Evolutionary conservation across 352 stramenopile genomes (phyloP).

Genomic region (Pythium aquatile): DNA sequence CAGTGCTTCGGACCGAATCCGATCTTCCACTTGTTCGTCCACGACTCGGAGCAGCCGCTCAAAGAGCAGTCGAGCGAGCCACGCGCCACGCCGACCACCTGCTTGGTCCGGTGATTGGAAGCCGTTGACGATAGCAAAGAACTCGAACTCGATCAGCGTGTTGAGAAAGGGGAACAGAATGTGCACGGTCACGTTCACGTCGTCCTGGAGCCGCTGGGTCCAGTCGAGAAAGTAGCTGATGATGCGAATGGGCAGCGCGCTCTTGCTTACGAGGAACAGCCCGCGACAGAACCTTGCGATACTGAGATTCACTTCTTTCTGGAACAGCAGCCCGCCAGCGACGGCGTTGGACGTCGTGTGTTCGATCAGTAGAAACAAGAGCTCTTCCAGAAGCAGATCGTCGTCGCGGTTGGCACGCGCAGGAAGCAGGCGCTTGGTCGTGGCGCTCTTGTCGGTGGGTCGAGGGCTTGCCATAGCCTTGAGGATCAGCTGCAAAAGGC

Average conservation of each 20-base stretch:
- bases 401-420: constrained; percentile 26
- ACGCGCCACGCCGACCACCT: constrained; percentile 20
- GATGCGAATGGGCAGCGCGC: constrained; percentile 38
- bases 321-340: constrained; percentile 41
- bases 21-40: constrained; percentile 61
- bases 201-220: constrained; percentile 35
- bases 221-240: constrained; percentile 45
- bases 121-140: constrained; percentile 63
- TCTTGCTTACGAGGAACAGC: constrained; percentile 55
- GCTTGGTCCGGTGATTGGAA: constrained; percentile 10
- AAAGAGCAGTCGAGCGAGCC: constrained; percentile 58
- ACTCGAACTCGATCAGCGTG: constrained; percentile 67
- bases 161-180: constrained; percentile 68
- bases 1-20: constrained; percentile 49
- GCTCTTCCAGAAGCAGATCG: constrained; percentile 40
- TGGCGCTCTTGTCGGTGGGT: constrained; percentile 3
- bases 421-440: constrained; percentile 27
- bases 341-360: constrained; percentile 29
- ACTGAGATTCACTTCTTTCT: constrained; percentile 71
- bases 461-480: constrained; percentile 50
- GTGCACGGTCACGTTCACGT: constrained; percentile 58
- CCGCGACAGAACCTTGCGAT: constrained; percentile 53
- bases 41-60: constrained; percentile 50
- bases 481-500: constrained; percentile 60
- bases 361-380: constrained; percentile 43